These are phyloP conservation scores for Pseudogymnoascus sp. DNA, from an alignment of 2,329 filamentous ascomycete species.

Conservation along the genomic window DNA sequence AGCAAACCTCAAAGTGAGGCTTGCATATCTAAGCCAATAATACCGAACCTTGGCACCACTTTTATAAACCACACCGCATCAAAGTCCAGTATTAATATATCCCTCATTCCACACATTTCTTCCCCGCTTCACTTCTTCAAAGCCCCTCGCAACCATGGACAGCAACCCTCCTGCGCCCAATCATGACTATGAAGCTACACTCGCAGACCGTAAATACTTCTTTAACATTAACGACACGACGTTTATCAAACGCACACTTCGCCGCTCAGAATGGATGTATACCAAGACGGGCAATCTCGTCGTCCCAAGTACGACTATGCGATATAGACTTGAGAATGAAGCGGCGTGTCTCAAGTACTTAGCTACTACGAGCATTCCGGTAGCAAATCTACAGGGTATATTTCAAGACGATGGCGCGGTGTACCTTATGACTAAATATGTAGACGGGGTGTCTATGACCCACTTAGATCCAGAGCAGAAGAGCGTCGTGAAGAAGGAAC, in stretches of 20 bases:
- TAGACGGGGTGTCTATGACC: conserved; percentile 12
- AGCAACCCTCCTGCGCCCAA: neutral
- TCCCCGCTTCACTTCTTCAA: neutral
- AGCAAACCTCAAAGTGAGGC: neutral
- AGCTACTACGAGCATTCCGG: conserved; percentile 11
- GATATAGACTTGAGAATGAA: conserved; percentile 12
- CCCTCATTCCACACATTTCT: neutral
- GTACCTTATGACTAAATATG: conserved; percentile 12
- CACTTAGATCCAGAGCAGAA: conserved; percentile 6
- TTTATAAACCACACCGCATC: neutral
- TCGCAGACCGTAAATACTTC: conserved; percentile 18
- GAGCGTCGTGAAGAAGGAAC: conserved; percentile 12
- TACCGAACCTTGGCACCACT: neutral
- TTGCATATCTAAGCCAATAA: neutral
- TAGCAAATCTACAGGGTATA: conserved; percentile 10
- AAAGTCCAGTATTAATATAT: neutral
- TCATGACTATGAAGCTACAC: conserved; percentile 9
- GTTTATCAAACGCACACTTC: conserved; percentile 18
- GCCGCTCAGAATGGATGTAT: conserved; percentile 17
- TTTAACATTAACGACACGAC: conserved; percentile 11
- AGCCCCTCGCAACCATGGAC: neutral
- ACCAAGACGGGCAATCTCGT: neutral
- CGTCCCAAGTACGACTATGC: conserved; percentile 2
- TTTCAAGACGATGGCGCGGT: conserved; percentile 14
- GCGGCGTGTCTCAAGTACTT: conserved; percentile 9